Evolutionary conservation across 345 rosid genomes (phyloP), one percentile per base, ranked within the genome.

Genomic region (Aquilaria malaccensis): DNA sequence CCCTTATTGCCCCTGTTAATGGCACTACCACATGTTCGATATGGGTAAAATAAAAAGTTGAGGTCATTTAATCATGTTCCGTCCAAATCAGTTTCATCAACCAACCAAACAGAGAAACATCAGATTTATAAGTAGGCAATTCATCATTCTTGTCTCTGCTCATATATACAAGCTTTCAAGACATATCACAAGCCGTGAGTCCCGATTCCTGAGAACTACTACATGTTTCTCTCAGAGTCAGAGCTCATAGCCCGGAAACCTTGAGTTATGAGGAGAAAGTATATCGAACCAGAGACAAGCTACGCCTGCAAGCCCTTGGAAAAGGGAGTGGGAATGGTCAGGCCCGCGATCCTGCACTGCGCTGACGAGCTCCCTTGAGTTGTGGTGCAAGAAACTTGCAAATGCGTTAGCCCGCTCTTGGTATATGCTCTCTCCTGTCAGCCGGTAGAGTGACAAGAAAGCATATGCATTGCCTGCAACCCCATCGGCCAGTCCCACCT

Each of bases 261-360:
- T 81, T 30, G 98, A 76, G 51, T 62, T 77, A 11, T 56, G 64
- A 0, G 92, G 78, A 0, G 76, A 65, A 55, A 70, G 65, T 43
- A 93, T 64, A 77, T 89, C 97, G 50, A 87, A 83, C 89, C 84
- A 93, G 47, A 89, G 79, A 77, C 94, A 85, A 0, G 84, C 84
- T 13, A 63, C 67, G 52, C 96, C 98, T 2, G 81, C 91, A 0
- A 89, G 80, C 30, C 98, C 98, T 32, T 76, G 85, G 72, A 81
- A 87, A 7, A 89, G 94, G 7, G 96, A 87, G 63, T 63, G 84
- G 50, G 76, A 80, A 33, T 71, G 70, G 11, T 73, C 83, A 9
- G 50, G 60, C n/a, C 63, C 72, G 1, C 31, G 10, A 1, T 30
- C 67, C 66, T 58, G 67, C 47, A 52, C 77, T 0, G 29, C 9